Conservation (phyloP, 345 rosid genomes). For the Salix exigua region DNA sequence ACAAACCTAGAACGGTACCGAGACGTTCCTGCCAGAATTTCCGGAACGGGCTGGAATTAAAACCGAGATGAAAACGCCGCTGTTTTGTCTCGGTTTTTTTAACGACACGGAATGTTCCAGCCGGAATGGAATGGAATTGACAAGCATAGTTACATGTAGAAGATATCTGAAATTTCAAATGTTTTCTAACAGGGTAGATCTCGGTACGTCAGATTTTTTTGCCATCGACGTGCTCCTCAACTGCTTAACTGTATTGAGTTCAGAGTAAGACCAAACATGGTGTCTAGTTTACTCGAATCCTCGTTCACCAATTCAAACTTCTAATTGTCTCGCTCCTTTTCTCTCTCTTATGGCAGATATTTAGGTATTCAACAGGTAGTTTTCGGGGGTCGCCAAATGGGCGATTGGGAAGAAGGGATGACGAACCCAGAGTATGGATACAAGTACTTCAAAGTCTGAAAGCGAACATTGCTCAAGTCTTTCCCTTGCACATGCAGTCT, state of each 20-base stretch:
- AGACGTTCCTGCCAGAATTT: too few relatives aligned
- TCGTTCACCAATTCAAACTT: background rate
- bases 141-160: slow-evolving; percentile 1
- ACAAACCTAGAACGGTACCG: too few relatives aligned
- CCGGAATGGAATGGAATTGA: too few relatives aligned
- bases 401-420: slow-evolving; percentile 98
- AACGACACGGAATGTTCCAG: too few relatives aligned
- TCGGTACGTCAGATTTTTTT: slow-evolving; percentile 80
- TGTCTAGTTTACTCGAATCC: background rate
- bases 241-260: slow-evolving; percentile 80
- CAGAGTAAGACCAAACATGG: slow-evolving; percentile 53
- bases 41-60: too few relatives aligned
- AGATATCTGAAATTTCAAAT: background rate
- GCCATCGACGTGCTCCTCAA: slow-evolving; percentile 80
- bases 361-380: slow-evolving; percentile 79
- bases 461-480: background rate
- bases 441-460: slow-evolving; percentile 71
- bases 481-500: background rate
- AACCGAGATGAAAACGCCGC: too few relatives aligned
- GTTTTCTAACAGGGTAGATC: slow-evolving; percentile 69
- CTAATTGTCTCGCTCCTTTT: background rate
- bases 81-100: too few relatives aligned
- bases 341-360: slow-evolving; percentile 41
- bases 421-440: slow-evolving; percentile 67
- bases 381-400: slow-evolving; percentile 73